Evolutionary conservation across 306 rosid genomes (phyloP), one percentile per base, ranked within the genome.

Genomic region (Cicer arietinum): DNA sequence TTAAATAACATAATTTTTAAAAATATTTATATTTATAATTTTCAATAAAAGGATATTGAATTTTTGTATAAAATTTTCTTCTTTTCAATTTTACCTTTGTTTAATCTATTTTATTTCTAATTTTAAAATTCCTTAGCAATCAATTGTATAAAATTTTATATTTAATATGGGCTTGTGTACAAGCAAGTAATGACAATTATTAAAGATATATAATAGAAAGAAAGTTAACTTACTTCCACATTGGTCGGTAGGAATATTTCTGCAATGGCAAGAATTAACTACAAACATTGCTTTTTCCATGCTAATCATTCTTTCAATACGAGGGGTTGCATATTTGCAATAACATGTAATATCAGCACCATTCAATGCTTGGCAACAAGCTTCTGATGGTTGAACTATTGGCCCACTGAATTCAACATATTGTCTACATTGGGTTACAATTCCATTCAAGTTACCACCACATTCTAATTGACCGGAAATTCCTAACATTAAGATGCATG

Each of bases 181-280:
- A 25, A 25, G 35, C 35, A 2, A 25, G 35, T 25, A 4, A 25
- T 25, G 35, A 25, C 2, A 25, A 25, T 22, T 6, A 4, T 56
- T 9, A 57, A 57, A 57, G 16, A 59, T 30, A 5, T 2, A 30
- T 5, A 6, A 2, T 50, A 59, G 6, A 30, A 59, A 12, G 30
- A 64, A 16, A 46, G 4, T 1, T 2, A 64, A 16, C 69, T 64
- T 64, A 64, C 69, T 41, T 64, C 69, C 69, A 64, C 69, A 64
- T 9, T 42, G 42, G 9, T 64, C 69, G 18, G 69, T 17, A 64
- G 69, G 69, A 64, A 42, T 64, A 59, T 59, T 35, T 42, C 42
- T 6, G n/a, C 7, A 9, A 1, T 43, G 51, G 2, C 69, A 64
- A 17, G 14, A 4, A 13, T 16, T n/a, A 9, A 14, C 69, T 10